Evolutionary conservation across 2,329 filamentous ascomycete genomes (phyloP).

Genomic region (Chalaropsis ovoidea): DNA sequence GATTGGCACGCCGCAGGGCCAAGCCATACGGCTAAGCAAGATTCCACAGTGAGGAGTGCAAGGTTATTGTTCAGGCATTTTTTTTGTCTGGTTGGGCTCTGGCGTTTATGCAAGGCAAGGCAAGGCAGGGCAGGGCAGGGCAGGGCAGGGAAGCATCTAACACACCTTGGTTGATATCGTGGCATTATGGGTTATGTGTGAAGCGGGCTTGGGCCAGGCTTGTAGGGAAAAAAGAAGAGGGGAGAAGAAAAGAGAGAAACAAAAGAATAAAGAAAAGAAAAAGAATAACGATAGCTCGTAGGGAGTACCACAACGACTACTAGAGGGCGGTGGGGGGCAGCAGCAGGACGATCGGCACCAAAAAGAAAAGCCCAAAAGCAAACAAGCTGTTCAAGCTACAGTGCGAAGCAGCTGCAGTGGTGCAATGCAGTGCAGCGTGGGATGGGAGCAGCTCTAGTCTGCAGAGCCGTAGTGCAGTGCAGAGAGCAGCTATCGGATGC

Average conservation of each 20-base stretch:
- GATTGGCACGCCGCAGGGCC: no score
- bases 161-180: slow-evolving; percentile 27
- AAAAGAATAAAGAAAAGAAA: not conserved
- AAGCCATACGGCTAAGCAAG: no score
- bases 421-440: no score
- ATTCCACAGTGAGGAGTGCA: no score
- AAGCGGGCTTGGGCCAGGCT: slow-evolving; percentile 1
- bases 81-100: no score
- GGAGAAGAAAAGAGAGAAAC: not conserved
- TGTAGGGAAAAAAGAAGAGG: not conserved
- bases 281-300: not conserved
- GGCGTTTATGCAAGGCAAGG: no score
- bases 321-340: not conserved
- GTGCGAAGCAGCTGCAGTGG: no score
- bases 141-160: not conserved
- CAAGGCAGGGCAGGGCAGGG: no score
- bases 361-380: not conserved
- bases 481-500: no score
- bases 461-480: not conserved
- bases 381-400: not conserved
- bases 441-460: not conserved
- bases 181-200: slow-evolving; percentile 19
- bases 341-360: not conserved
- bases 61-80: no score
- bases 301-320: not conserved